Evolutionary conservation across 1,139 yeast genomes (phyloP).

Genomic region (Protomyces arabidopsidicola): DNA sequence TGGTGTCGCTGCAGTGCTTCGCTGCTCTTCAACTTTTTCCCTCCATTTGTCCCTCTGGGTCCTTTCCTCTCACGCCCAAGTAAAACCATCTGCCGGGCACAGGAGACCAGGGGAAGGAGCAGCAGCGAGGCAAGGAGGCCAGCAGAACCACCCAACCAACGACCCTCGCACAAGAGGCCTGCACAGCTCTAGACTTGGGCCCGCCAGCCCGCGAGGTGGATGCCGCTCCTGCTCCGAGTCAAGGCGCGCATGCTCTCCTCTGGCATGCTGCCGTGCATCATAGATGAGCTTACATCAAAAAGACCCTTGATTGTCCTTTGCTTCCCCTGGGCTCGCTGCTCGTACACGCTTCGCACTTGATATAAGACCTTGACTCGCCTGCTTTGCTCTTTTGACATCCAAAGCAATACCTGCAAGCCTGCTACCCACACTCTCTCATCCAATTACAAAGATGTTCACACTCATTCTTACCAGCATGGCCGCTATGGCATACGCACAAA

Average conservation of each 20-base stretch:
- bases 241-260: not conserved
- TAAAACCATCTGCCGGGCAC: not conserved
- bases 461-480: slow-evolving; percentile 9
- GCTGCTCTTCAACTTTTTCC: too few relatives aligned
- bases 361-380: not conserved
- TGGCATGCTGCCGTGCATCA: not conserved
- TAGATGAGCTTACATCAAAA: not conserved
- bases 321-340: too few relatives aligned
- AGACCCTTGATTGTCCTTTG: too few relatives aligned
- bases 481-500: slow-evolving; percentile 11
- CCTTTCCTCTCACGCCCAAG: not conserved
- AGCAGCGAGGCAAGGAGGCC: too few relatives aligned
- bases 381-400: not conserved
- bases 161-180: too few relatives aligned
- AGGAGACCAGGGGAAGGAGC: not conserved
- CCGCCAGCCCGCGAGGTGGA: too few relatives aligned
- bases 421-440: slow-evolving; percentile 5
- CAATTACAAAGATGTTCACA: slow-evolving; percentile 9
- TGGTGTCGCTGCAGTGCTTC: not conserved
- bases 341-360: not conserved
- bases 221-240: too few relatives aligned
- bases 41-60: not conserved
- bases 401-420: too few relatives aligned
- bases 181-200: too few relatives aligned
- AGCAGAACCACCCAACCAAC: too few relatives aligned